A percentile compares a stretch with the other conserved stretches of the same genome.
Conservation (phyloP, 441 rosid genomes). For the Codiaeum variegatum region DNA sequence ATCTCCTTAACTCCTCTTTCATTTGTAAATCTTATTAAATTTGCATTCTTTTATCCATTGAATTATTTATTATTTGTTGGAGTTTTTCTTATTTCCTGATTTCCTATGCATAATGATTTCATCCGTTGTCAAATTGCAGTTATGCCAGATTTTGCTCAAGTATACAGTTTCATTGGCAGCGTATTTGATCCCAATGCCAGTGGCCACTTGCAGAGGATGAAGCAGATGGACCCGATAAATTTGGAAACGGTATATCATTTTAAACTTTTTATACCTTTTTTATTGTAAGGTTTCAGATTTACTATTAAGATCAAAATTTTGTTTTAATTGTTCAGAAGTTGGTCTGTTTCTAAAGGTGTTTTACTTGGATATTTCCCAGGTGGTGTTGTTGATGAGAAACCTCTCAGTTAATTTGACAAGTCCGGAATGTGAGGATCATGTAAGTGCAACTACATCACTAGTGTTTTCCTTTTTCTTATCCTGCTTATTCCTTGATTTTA, state of each 20-base stretch:
- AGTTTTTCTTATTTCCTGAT: neutral
- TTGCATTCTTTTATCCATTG: neutral
- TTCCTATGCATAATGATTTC: conserved; percentile 6
- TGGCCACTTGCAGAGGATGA: conserved; percentile 69
- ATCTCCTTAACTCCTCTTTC: neutral
- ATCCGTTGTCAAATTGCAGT: conserved; percentile 48
- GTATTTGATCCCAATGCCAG: conserved; percentile 73
- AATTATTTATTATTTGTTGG: neutral
- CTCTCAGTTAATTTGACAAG: conserved; percentile 70
- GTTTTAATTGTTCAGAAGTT: neutral
- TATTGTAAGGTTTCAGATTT: neutral
- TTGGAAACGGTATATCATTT: conserved; percentile 65
- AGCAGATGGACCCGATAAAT: conserved; percentile 88
- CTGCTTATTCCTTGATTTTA: neutral
- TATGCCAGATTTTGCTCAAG: conserved; percentile 85
- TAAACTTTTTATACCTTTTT: neutral
- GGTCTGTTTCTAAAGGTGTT: neutral
- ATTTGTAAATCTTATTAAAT: neutral
- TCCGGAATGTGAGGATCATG: conserved; percentile 86
- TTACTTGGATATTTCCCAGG: conserved; percentile 43
- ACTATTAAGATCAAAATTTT: neutral
- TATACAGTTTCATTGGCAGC: conserved; percentile 89
- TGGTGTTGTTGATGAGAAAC: conserved; percentile 79
- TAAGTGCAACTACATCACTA: conserved; percentile 32
- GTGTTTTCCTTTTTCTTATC: neutral